Percentiles rank a stretch among this genome's conserved stretches.
phyloP scores from a whole-genome alignment of 1,284 basidiomycete species.

The Irpex sp. region DNA sequence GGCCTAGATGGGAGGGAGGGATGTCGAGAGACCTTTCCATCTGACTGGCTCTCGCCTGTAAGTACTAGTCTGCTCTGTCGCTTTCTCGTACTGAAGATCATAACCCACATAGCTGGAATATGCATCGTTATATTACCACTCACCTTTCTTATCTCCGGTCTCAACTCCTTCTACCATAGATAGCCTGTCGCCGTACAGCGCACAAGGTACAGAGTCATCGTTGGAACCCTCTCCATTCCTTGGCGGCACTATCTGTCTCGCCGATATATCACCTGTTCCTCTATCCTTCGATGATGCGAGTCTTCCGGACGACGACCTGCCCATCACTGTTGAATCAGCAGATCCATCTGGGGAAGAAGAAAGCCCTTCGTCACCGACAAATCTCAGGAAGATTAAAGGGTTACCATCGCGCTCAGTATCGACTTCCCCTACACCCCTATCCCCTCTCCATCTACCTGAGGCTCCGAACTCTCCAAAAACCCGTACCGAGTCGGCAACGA shows the following conservation, averaged over 20 bases:
- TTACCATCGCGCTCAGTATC: background rate
- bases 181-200: background rate
- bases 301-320: background rate
- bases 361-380: background rate
- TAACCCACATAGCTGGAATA: background rate
- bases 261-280: slow-evolving; percentile 3
- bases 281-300: background rate
- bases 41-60: background rate
- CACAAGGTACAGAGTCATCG: background rate
- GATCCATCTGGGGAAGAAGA: background rate
- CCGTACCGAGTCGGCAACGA: background rate
- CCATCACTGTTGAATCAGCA: background rate
- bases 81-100: background rate
- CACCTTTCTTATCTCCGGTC: background rate
- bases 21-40: background rate
- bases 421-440: background rate
- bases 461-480: background rate
- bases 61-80: background rate
- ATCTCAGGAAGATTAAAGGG: background rate
- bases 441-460: background rate
- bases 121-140: background rate
- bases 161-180: background rate
- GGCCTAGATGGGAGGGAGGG: background rate
- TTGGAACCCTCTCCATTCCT: background rate
- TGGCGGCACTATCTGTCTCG: slow-evolving; percentile 3